Evolutionary conservation across 306 rosid species (phyloP).

Genomic region (Carpinus fangiana): DNA sequence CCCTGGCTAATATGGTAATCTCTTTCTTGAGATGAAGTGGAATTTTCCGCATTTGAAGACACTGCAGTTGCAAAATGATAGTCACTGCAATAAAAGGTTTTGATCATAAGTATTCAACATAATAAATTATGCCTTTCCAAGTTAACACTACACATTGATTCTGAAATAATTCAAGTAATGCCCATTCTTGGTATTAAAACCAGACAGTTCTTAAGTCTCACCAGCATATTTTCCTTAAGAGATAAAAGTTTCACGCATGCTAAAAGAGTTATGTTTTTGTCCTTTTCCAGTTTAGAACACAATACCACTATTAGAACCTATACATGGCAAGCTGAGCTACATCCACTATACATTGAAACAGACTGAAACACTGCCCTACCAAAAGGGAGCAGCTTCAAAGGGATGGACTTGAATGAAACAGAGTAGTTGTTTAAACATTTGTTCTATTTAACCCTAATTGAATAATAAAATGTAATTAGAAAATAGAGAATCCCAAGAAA

Average conservation of each 20-base stretch:
- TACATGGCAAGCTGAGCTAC: background rate
- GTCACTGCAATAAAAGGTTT: conserved; percentile 52
- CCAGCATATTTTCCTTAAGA: background rate
- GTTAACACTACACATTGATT: background rate
- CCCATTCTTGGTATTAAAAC: background rate
- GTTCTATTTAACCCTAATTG: background rate
- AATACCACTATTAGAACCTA: background rate
- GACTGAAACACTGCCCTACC: background rate
- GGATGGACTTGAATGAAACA: background rate
- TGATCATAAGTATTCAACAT: conserved; percentile 20
- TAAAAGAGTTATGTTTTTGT: background rate
- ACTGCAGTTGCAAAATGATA: conserved; percentile 42
- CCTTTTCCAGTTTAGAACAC: background rate
- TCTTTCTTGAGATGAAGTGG: conserved; percentile 45
- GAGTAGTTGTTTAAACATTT: background rate
- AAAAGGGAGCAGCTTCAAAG: conserved; percentile 3
- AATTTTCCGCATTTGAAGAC: conserved; percentile 54
- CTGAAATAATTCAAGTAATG: background rate
- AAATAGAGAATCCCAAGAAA: background rate
- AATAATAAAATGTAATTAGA: too few species aligned
- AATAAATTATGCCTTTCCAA: background rate
- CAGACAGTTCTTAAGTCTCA: background rate
- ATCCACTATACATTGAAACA: background rate
- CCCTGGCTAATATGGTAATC: conserved; percentile 42
- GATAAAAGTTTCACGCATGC: background rate